A percentile compares a stretch with the other conserved stretches of the same genome.
These are phyloP conservation scores for Crithidia acanthocephali DNA, from an alignment of 208 protist genomes.

Conservation along the genomic window DNA sequence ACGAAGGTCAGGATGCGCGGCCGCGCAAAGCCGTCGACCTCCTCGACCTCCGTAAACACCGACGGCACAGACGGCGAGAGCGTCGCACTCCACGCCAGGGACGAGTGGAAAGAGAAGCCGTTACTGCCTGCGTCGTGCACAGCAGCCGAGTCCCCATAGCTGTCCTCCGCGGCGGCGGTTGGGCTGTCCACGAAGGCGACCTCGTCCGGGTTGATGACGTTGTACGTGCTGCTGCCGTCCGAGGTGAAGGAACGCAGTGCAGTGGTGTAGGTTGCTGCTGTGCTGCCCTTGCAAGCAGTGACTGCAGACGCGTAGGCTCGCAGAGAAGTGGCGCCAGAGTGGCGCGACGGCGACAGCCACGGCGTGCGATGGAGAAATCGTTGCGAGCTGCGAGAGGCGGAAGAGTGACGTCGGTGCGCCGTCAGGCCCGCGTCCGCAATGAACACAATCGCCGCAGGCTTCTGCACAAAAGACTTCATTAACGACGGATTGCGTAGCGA, in stretches of 20 bases:
- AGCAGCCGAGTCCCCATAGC: too few species aligned
- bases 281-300: too few species aligned
- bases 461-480: too few species aligned
- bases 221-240: constrained; percentile 1
- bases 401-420: too few species aligned
- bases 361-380: too few species aligned
- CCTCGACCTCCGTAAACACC: constrained; percentile 36
- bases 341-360: too few species aligned
- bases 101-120: neutral
- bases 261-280: neutral
- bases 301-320: neutral
- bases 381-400: too few species aligned
- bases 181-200: constrained; percentile 3
- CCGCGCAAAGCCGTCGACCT: constrained; percentile 57
- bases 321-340: too few species aligned
- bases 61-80: constrained; percentile 20
- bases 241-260: constrained; percentile 1
- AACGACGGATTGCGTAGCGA: too few species aligned
- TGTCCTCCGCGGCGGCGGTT: neutral
- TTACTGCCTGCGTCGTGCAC: neutral
- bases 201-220: constrained; percentile 24
- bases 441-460: neutral
- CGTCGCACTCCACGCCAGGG: constrained; percentile 15
- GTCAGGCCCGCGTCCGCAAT: too few species aligned
- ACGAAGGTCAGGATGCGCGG: constrained; percentile 82